phyloP scores from a whole-genome alignment of 2,329 filamentous ascomycete genomes.

The Gaeumannomyces tritici region DNA sequence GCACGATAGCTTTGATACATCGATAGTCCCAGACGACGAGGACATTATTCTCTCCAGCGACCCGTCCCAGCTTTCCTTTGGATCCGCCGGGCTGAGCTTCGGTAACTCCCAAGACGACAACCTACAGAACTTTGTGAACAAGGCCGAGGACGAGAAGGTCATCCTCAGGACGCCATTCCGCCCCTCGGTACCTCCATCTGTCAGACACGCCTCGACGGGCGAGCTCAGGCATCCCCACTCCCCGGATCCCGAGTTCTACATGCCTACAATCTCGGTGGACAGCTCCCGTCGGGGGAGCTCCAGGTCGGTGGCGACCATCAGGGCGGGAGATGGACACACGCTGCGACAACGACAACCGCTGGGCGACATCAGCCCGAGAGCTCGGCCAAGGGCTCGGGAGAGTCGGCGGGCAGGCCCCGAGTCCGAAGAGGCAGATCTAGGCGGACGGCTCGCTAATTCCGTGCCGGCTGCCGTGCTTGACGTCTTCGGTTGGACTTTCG shows the following conservation, averaged over 20 bases:
- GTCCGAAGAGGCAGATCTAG: constrained; percentile 8
- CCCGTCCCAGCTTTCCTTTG: constrained; percentile 37
- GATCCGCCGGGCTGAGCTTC: constrained; percentile 27
- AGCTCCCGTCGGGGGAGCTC: constrained; percentile 24
- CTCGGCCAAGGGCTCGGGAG: not conserved
- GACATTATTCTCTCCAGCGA: constrained; percentile 28
- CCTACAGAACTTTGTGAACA: constrained; percentile 41
- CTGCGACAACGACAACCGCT: constrained; percentile 17
- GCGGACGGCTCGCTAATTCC: constrained; percentile 22
- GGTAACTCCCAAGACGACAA: constrained; percentile 43
- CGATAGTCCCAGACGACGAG: constrained; percentile 34
- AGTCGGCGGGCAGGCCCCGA: not conserved
- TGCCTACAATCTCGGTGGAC: constrained; percentile 37
- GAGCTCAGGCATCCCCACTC: constrained; percentile 19
- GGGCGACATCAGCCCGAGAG: constrained; percentile 7
- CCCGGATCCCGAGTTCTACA: constrained; percentile 41
- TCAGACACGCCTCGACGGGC: constrained; percentile 14
- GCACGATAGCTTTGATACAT: constrained; percentile 51
- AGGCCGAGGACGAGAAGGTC: constrained; percentile 45
- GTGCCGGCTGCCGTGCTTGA: constrained; percentile 28
- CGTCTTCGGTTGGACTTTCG: constrained; percentile 37
- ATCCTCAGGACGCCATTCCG: constrained; percentile 46
- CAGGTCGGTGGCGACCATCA: constrained; percentile 23
- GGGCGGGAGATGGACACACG: constrained; percentile 17
- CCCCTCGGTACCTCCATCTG: constrained; percentile 35